Evolutionary conservation across 441 rosid species (phyloP).

Genomic region (Sinapis alba): DNA sequence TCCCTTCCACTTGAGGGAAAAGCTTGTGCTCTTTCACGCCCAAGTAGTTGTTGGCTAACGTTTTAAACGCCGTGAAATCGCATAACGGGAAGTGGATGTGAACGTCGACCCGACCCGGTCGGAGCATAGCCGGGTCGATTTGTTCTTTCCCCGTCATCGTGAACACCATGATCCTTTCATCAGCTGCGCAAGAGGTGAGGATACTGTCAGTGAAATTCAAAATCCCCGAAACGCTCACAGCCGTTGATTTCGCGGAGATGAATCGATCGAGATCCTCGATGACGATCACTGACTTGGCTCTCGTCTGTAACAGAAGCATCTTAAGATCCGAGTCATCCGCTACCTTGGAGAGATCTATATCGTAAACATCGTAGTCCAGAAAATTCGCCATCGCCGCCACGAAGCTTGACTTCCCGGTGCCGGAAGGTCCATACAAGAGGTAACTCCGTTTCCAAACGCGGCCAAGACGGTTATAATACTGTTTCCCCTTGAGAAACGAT

Average conservation of each 20-base stretch:
- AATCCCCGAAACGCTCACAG: constrained; percentile 41
- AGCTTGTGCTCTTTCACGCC: constrained; percentile 57
- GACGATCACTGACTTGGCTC: constrained; percentile 57
- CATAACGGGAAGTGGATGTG: constrained; percentile 56
- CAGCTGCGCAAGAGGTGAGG: constrained; percentile 51
- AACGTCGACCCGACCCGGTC: constrained; percentile 63
- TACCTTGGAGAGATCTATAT: constrained; percentile 72
- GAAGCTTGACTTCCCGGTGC: constrained; percentile 93
- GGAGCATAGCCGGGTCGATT: constrained; percentile 43
- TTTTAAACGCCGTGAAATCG: constrained; percentile 55
- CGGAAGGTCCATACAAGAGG: constrained; percentile 83
- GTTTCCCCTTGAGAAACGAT: constrained; percentile 65
- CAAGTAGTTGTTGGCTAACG: constrained; percentile 49
- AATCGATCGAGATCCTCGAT: constrained; percentile 88
- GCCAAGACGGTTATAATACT: constrained; percentile 76
- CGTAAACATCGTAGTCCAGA: constrained; percentile 75
- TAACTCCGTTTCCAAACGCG: constrained; percentile 91
- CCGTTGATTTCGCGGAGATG: constrained; percentile 49
- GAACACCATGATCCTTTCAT: constrained; percentile 57
- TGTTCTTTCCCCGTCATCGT: constrained; percentile 47
- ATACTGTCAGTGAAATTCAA: constrained; percentile 59
- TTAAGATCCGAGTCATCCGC: constrained; percentile 71
- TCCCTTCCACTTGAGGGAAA: constrained; percentile 57
- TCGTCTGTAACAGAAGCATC: constrained; percentile 64
- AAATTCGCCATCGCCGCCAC: constrained; percentile 92